phyloP scores from a whole-genome alignment of 2,329 filamentous ascomycete genomes.

The Trichoderma citrinoviride region DNA sequence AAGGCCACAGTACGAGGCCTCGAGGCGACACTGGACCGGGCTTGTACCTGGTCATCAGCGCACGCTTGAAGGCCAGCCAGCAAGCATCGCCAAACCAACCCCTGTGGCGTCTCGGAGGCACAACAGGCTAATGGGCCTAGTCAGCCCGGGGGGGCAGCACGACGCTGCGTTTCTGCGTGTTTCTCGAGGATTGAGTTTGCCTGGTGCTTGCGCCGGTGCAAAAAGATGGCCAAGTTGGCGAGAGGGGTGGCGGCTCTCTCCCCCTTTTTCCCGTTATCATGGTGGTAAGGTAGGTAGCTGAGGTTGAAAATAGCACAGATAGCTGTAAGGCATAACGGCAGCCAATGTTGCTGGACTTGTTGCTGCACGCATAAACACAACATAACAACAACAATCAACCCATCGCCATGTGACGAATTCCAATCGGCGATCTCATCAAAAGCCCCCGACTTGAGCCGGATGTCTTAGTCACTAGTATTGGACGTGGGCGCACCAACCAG shows the following conservation, averaged over 20 bases:
- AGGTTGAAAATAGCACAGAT: background rate
- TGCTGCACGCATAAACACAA: background rate
- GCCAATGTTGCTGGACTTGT: constrained; percentile 2
- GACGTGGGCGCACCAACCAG: background rate
- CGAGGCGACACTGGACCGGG: background rate
- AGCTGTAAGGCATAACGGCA: background rate
- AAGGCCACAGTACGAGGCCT: background rate
- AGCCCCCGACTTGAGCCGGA: background rate
- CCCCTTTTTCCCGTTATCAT: background rate
- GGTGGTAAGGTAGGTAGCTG: too few relatives aligned
- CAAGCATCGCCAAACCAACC: background rate
- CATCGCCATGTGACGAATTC: constrained; percentile 15
- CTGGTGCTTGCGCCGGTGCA: constrained; percentile 1
- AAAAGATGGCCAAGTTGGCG: background rate
- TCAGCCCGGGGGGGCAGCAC: background rate
- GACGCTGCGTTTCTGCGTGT: background rate
- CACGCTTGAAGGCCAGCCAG: background rate
- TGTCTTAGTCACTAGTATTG: constrained; percentile 17
- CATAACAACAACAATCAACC: background rate
- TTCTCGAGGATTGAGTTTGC: constrained; percentile 2
- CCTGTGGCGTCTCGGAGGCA: constrained; percentile 8
- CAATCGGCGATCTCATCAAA: constrained; percentile 11
- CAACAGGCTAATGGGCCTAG: constrained; percentile 11
- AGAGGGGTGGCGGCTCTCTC: background rate
- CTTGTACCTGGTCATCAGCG: constrained; percentile 1